Conservation (phyloP, 1,284 basidiomycete genomes). For the Vanrija pseudolonga region DNA sequence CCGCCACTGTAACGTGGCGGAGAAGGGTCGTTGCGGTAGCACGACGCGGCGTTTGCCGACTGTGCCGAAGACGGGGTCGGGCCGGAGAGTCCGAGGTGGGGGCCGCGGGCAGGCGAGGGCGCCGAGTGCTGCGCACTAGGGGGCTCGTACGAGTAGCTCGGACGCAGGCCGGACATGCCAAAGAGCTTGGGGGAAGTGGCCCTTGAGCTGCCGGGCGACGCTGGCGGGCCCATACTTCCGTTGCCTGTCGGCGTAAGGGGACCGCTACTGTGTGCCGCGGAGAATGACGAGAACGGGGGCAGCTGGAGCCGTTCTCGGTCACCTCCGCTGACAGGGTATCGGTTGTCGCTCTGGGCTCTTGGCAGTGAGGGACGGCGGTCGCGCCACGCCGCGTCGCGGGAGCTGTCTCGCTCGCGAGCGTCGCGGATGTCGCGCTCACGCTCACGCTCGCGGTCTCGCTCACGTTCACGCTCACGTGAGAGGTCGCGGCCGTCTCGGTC, state of each 20-base stretch:
- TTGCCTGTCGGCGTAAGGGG: constrained; percentile 12
- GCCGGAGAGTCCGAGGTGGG: too few species aligned
- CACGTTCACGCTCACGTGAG: constrained; percentile 9
- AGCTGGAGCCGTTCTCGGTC: constrained; percentile 7
- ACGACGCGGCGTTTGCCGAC: background rate
- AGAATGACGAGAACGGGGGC: constrained; percentile 9
- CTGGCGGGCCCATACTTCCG: constrained; percentile 9
- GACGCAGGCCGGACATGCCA: constrained; percentile 7
- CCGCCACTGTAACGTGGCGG: background rate
- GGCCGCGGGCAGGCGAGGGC: background rate
- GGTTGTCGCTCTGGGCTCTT: constrained; percentile 13
- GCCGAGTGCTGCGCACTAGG: background rate
- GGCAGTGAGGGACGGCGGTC: constrained; percentile 10
- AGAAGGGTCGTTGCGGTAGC: constrained; percentile 4
- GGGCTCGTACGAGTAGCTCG: constrained; percentile 13
- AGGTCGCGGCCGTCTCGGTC: constrained; percentile 2
- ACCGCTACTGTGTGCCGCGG: background rate
- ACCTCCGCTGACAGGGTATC: background rate
- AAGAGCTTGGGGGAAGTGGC: constrained; percentile 8
- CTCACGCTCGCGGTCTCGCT: constrained; percentile 1
- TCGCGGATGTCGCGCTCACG: constrained; percentile 13
- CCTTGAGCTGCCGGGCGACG: constrained; percentile 9
- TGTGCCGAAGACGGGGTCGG: too few species aligned
- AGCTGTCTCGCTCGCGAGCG: background rate
- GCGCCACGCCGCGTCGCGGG: constrained; percentile 4